Evolutionary conservation across 2,329 filamentous ascomycete genomes (phyloP), one percentile per base, ranked within the genome.

Genomic region (Cladobotryum protrusum): DNA sequence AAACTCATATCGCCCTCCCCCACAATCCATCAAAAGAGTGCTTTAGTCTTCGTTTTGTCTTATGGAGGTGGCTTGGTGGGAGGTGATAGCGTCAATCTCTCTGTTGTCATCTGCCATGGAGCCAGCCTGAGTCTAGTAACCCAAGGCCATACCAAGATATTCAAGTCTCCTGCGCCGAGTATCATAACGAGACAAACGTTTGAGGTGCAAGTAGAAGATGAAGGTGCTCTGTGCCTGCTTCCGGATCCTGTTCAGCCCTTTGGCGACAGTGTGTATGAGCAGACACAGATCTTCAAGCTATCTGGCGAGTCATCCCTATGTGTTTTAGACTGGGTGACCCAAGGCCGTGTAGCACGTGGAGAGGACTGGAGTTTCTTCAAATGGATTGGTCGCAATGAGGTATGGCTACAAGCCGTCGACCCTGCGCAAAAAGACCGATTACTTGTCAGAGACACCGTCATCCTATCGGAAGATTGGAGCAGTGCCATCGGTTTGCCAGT

Each of bases 171-270:
- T 43, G 71, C 73, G 48, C 69, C 70, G 34, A 71, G 78, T 39
- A 67, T 80, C 12, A 64, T 79, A 42, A 86, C 83, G 2, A 73
- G 75, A 17, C 84, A 87, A 65, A 72, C 63, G 1, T 66, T 87
- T 52, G 64, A 70, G 12, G 75, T 80, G 32, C 65, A 66, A 3
- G 69, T 87, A 47, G 69, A 73, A 19, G 59, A 72, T 13, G 72
- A 67, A 18, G 79, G 74, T 6, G 77, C 75, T 1, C 71, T 86
- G 13, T 85, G 83, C 60, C 73, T 86, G 53, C 78, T 97, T 11
- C 93, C 93, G 0, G 93, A 99, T 64, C 93, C 93, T 1, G 87
- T 95, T 3, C 92, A 96, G 64, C 93, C 93, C 0, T 97, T 95
- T 65, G 83, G 82, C 53, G 79, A 81, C 54, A 95, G 89, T 61